phyloP scores from a whole-genome alignment of 192 early-diverging fungal genomes.

The Entomortierella beljakovae region DNA sequence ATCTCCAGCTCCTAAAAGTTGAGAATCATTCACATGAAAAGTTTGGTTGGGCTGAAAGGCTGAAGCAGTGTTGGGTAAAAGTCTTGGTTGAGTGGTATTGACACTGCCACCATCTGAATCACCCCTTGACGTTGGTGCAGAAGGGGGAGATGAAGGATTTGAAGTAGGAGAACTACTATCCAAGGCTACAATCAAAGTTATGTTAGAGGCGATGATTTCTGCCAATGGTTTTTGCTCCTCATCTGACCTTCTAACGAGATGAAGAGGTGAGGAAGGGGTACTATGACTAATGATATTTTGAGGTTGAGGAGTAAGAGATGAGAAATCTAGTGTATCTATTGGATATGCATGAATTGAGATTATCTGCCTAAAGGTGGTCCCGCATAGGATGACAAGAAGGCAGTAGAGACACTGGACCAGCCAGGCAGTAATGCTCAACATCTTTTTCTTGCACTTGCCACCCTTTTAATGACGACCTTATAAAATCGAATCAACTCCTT shows the following conservation, averaged over 20 bases:
- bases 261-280: not conserved
- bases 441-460: slow-evolving; percentile 7
- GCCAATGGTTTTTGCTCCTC: slow-evolving; percentile 21
- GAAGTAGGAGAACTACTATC: slow-evolving; percentile 4
- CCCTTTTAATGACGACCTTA: not conserved
- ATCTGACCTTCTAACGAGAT: not conserved
- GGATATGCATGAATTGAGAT: slow-evolving; percentile 27
- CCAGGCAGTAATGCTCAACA: slow-evolving; percentile 15
- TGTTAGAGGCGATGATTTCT: slow-evolving; percentile 29
- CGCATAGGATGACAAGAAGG: slow-evolving; percentile 25
- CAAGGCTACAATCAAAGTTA: slow-evolving; percentile 23
- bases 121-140: slow-evolving; percentile 8
- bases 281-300: not conserved
- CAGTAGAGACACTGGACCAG: slow-evolving; percentile 11
- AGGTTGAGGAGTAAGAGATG: not conserved
- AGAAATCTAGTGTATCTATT: not conserved
- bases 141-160: not conserved
- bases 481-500: not conserved
- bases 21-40: slow-evolving; percentile 38
- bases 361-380: not conserved
- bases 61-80: slow-evolving; percentile 27
- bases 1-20: slow-evolving; percentile 43
- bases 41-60: slow-evolving; percentile 27
- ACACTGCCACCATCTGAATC: not conserved
- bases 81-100: slow-evolving; percentile 8